These are phyloP conservation scores for California macrophylla DNA, from an alignment of 441 rosid species.

Conservation along the genomic window DNA sequence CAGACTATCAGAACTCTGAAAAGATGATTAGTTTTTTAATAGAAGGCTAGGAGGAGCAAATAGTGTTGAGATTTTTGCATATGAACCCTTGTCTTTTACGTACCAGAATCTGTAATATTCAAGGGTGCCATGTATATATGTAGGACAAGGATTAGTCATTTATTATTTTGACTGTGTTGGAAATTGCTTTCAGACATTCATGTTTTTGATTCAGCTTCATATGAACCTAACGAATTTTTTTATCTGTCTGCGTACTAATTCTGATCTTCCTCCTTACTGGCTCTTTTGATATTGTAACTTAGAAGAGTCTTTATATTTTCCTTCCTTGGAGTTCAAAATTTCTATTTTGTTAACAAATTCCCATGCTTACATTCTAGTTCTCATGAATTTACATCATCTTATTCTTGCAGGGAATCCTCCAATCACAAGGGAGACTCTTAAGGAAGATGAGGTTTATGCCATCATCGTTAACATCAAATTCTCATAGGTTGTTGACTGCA, in stretches of 20 bases:
- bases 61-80: neutral
- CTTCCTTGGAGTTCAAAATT: neutral
- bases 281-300: neutral
- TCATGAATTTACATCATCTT: slow-evolving; percentile 7
- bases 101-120: neutral
- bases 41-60: neutral
- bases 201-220: neutral
- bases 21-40: neutral
- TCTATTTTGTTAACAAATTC: neutral
- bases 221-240: neutral
- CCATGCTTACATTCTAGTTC: neutral
- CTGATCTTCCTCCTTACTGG: neutral
- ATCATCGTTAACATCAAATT: slow-evolving; percentile 80
- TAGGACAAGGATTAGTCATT: neutral
- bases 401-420: slow-evolving; percentile 75
- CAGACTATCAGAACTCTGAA: neutral
- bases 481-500: slow-evolving; percentile 84
- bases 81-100: neutral
- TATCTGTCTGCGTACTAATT: neutral
- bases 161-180: neutral
- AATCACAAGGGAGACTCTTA: slow-evolving; percentile 89
- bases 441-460: slow-evolving; percentile 96
- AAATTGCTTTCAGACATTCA: neutral
- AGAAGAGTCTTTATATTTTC: neutral
- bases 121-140: neutral